A percentile compares a stretch with the other conserved stretches of the same genome.
Conservation (phyloP, 2,329 filamentous ascomycete species). For the Ophiosphaerella herpotricha region DNA sequence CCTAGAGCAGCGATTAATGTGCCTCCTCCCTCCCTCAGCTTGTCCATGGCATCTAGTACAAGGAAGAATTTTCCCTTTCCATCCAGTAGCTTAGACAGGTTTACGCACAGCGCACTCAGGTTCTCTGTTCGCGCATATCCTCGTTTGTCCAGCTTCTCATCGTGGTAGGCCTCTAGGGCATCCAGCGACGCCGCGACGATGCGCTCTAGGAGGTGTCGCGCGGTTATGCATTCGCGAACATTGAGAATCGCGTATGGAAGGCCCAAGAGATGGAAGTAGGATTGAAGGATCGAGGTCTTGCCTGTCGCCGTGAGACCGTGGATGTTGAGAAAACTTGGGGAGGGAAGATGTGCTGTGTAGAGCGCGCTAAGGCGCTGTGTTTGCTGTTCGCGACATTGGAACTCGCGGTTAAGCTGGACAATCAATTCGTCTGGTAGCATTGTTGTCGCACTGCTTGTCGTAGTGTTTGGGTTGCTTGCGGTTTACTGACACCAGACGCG, state of each 20-base stretch:
- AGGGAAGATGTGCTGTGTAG: slow-evolving; percentile 63
- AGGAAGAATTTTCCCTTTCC: slow-evolving; percentile 70
- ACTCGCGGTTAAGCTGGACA: slow-evolving; percentile 42
- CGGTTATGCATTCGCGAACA: slow-evolving; percentile 77
- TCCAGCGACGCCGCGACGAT: slow-evolving; percentile 60
- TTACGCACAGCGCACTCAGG: slow-evolving; percentile 73
- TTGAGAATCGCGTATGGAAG: slow-evolving; percentile 66
- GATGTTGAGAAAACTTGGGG: slow-evolving; percentile 74
- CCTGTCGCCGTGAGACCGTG: slow-evolving; percentile 87
- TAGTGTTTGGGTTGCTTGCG: background rate
- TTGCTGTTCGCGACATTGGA: slow-evolving; percentile 53
- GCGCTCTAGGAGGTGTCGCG: slow-evolving; percentile 76
- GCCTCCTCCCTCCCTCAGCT: slow-evolving; percentile 76
- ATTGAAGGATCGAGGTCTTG: slow-evolving; percentile 73
- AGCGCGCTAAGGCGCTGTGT: slow-evolving; percentile 53
- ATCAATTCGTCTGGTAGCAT: slow-evolving; percentile 48
- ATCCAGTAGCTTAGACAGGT: slow-evolving; percentile 68
- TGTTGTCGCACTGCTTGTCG: slow-evolving; percentile 17
- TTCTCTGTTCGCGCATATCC: slow-evolving; percentile 74
- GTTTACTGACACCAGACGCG: slow-evolving; percentile 4
- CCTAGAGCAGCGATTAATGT: slow-evolving; percentile 82
- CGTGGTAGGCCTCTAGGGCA: slow-evolving; percentile 49
- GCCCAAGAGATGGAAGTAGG: slow-evolving; percentile 60
- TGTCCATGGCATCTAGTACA: slow-evolving; percentile 86
- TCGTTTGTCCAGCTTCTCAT: slow-evolving; percentile 43